Evolutionary conservation across 1,139 yeast species (phyloP).

Genomic region (Hanseniaspora uvarum): DNA sequence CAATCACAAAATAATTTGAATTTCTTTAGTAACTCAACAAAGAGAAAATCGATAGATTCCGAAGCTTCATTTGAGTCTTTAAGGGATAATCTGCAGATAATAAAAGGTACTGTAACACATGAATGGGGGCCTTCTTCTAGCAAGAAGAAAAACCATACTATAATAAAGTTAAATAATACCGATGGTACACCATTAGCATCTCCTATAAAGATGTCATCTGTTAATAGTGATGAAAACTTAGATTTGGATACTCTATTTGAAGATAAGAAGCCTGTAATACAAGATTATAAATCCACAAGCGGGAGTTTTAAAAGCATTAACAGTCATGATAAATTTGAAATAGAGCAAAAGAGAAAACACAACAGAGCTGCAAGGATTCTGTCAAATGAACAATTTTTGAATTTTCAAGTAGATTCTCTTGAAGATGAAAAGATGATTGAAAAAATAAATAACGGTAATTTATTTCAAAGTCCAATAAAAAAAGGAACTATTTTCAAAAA

Average conservation of each 20-base stretch:
- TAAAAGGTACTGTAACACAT: conserved; percentile 35
- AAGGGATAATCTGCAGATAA: conserved; percentile 26
- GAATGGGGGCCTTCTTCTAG: conserved; percentile 31
- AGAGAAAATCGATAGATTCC: conserved; percentile 12
- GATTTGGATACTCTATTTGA: neutral
- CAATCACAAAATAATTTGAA: neutral
- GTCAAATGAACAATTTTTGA: conserved; percentile 26
- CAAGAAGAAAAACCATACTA: conserved; percentile 22
- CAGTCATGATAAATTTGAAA: conserved; percentile 1
- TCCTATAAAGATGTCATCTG: conserved; percentile 3
- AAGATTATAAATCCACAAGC: neutral
- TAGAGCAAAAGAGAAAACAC: conserved; percentile 16
- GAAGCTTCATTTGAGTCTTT: neutral
- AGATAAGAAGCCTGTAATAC: neutral
- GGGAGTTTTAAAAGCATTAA: conserved; percentile 17
- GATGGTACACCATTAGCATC: conserved; percentile 17
- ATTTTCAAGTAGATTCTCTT: conserved; percentile 18
- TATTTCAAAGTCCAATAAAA: conserved; percentile 6
- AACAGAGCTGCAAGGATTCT: conserved; percentile 29
- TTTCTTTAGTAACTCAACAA: neutral
- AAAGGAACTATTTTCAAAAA: neutral
- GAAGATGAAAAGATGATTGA: conserved; percentile 19
- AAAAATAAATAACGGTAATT: conserved; percentile 10
- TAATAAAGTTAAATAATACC: conserved; percentile 26
- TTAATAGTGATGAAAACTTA: conserved; percentile 19